These are phyloP conservation scores for Sequoia sempervirens DNA, from an alignment of 75 land plant species.

Conservation along the genomic window DNA sequence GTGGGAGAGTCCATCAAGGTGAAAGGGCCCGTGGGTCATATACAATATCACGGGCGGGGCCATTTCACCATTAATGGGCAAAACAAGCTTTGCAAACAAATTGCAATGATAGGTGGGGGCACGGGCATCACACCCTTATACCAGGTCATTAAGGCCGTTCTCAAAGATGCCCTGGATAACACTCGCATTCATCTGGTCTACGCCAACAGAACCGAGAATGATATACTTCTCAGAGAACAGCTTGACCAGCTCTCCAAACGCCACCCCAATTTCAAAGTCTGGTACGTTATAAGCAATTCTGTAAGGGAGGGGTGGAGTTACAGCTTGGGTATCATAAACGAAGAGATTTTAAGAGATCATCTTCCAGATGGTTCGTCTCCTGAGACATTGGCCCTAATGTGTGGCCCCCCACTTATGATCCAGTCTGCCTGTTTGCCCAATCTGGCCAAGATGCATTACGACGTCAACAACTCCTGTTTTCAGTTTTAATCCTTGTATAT, in stretches of 20 bases:
- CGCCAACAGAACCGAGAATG: slow-evolving; percentile 76
- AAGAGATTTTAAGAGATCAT: slow-evolving; percentile 58
- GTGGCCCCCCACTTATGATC: slow-evolving; percentile 88
- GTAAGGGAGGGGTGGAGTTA: slow-evolving; percentile 55
- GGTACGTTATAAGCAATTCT: slow-evolving; percentile 67
- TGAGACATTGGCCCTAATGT: slow-evolving; percentile 58
- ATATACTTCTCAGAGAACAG: slow-evolving; percentile 68
- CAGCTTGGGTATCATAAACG: slow-evolving; percentile 58
- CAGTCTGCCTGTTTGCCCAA: slow-evolving; percentile 66
- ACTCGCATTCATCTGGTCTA: slow-evolving; percentile 76
- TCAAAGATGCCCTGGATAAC: slow-evolving; percentile 65
- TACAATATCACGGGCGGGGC: slow-evolving; percentile 70
- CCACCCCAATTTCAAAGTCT: slow-evolving; percentile 56
- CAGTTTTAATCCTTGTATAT: slow-evolving; percentile 32
- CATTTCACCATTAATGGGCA: slow-evolving; percentile 53
- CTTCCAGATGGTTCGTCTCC: slow-evolving; percentile 38
- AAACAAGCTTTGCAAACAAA: slow-evolving; percentile 38
- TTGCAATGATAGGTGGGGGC: slow-evolving; percentile 90
- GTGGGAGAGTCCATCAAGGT: slow-evolving; percentile 51
- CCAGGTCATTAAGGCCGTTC: slow-evolving; percentile 71
- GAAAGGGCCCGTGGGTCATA: slow-evolving; percentile 88
- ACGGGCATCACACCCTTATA: slow-evolving; percentile 94
- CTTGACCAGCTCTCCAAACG: slow-evolving; percentile 60
- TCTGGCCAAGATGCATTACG: slow-evolving; percentile 71
- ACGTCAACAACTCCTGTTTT: slow-evolving; percentile 34